Base-by-base conservation (phyloP, 176 grass and related monocot genomes). In the Panicum miliaceum region DNA sequence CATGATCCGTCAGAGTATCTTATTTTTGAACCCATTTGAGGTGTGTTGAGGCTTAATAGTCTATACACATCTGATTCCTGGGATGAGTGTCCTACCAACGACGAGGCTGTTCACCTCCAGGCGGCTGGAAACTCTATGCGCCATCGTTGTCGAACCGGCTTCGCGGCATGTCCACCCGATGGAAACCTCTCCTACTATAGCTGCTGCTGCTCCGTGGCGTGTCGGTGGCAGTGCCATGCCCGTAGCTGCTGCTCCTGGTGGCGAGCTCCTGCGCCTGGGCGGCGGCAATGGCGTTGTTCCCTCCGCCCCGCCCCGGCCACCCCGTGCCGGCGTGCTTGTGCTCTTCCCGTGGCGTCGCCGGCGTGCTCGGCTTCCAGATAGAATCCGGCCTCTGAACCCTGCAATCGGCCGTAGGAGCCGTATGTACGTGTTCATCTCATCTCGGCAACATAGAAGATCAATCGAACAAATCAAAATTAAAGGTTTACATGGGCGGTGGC, bases 291-390 rank as follows among this genome's bases (percentile, higher is more conserved):
- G 54, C 54, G 1, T n/a, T 41, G 3, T 35, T 63, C 6, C 50
- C 85, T 82, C 36, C 76, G 0, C 86, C 86, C 9, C 81, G 73
- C 0, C 86, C 86, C 13, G 79, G 42, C 86, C 86, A 84, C 1
- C 81, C 81, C 0, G 36, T 79, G 48, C 81, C 86, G 8, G 81
- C 86, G 36, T 71, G 35, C 81, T 45, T 66, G 57, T 65, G 27
- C 35, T 84, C 81, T 18, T 84, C 81, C 14, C 66, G 47, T 8
- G 19, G 81, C 47, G 47, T 73, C 66, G 38, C 19, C 20, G 68
- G 57, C 37, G 67, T 40, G 47, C 45, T 79, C 75, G 10, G 6
- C 81, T 84, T 88, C 86, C 67, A 66, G 13, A 71, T 16, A 0
- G 67, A 58, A 0, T 88, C 67, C 14, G 87, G 66, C 75, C 40